Base-by-base conservation (phyloP, 352 stramenopile genomes). In the Phytopythium litorale region DNA sequence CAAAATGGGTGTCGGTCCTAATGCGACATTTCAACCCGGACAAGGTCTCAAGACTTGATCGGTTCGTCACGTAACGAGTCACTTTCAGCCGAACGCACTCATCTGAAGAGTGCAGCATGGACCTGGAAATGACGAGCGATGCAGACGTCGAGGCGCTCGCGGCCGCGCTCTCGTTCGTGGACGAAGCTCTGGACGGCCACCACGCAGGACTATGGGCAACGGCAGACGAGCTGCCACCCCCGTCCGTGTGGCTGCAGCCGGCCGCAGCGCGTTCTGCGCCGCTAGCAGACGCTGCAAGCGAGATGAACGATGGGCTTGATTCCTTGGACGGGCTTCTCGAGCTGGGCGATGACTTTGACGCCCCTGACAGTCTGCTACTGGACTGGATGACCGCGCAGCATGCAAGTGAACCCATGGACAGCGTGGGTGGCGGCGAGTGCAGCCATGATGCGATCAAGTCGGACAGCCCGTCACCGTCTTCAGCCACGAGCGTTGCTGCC, bases 121-220 rank as follows among this genome's bases (percentile, higher is more conserved):
- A 48, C 15, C 7, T 48, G 42, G 19, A 25, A 23, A 48, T 48
- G 42, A 16, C 8, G 16, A 1, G 15, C 16, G 19, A 23, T 2
- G 28, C 19, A 4, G 50, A 56, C n/a, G 50, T 16, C 21, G 25
- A 35, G 18, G 50, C 50, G 50, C 30, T 56, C 28, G 50, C 13
- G 30, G 30, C 50, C 28, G 50, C 30, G 3, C 50, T 56, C n/a
- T 56, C 50, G 50, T 42, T 56, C 50, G 28, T 56, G 28, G 50
- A 56, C 50, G 50, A 21, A 1, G 15, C 8, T 5, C 19, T 40
- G 18, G 30, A 12, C 32, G 25, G 21, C 23, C 8, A 4, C 23
- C 21, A 35, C 46, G 21, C 21, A 5, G 46, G 28, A 11, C 9
- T n/a, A 32, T 53, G 46, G 1, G 9, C 1, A 7, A 9, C 13